Conservation (phyloP, 1,284 basidiomycete genomes). For the Veloboletus limbatus region DNA sequence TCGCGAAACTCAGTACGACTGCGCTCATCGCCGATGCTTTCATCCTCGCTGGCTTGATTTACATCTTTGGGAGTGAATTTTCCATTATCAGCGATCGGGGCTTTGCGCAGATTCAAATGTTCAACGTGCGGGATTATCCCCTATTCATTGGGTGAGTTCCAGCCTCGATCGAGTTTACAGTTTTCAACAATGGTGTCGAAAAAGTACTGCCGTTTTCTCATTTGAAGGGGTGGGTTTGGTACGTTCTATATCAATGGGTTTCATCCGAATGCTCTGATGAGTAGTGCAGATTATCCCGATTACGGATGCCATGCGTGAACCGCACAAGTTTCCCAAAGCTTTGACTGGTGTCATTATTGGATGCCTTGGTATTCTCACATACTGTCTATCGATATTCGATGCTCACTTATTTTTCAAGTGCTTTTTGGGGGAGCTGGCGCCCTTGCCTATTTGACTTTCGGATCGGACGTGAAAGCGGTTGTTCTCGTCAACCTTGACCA, state of each 20-base stretch:
- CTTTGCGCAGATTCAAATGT: slow-evolving; percentile 80
- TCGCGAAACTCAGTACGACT: slow-evolving; percentile 90
- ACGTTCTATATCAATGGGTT: slow-evolving; percentile 27
- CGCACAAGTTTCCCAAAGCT: slow-evolving; percentile 87
- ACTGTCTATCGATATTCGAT: slow-evolving; percentile 1
- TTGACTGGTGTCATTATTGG: slow-evolving; percentile 90
- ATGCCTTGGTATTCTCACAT: slow-evolving; percentile 50
- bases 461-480: slow-evolving; percentile 86
- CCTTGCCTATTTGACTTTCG: slow-evolving; percentile 88
- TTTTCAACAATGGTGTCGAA: slow-evolving; percentile 9
- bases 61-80: slow-evolving; percentile 83
- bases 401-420: slow-evolving; percentile 39
- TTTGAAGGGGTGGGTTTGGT: slow-evolving; percentile 97
- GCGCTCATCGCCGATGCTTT: slow-evolving; percentile 95
- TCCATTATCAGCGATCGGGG: slow-evolving; percentile 64
- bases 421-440: slow-evolving; percentile 91
- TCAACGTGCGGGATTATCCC: slow-evolving; percentile 89
- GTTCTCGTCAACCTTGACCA: slow-evolving; percentile 93
- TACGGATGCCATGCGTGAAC: slow-evolving; percentile 94
- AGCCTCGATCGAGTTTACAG: not conserved
- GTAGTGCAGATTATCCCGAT: slow-evolving; percentile 80
- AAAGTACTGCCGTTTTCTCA: slow-evolving; percentile 93
- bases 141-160: slow-evolving; percentile 81
- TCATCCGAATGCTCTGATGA: slow-evolving; percentile 4
- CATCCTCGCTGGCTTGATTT: slow-evolving; percentile 87